These are phyloP conservation scores for Solanum hybrid DNA, from an alignment of 305 asterid genomes.

Conservation along the genomic window DNA sequence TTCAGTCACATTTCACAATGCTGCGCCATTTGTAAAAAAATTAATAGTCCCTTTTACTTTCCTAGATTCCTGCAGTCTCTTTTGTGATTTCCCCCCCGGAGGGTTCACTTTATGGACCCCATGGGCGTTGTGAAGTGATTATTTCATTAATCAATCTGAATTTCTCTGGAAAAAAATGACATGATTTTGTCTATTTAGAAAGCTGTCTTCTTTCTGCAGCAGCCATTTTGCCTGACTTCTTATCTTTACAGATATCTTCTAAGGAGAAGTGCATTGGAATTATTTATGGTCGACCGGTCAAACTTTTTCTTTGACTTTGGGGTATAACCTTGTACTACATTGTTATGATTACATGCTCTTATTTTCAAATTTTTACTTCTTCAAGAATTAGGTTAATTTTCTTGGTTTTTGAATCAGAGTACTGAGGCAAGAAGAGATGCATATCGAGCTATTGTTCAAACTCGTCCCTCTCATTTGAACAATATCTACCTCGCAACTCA, in stretches of 20 bases:
- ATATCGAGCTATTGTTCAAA: conserved; percentile 96
- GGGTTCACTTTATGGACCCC: background rate
- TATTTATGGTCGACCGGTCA: conserved; percentile 96
- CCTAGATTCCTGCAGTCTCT: background rate
- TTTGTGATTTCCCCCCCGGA: background rate
- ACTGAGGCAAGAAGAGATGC: conserved; percentile 78
- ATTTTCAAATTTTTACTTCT: conserved; percentile 11
- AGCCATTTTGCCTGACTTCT: background rate
- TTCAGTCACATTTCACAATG: background rate
- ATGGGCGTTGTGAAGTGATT: background rate
- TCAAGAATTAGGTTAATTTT: conserved; percentile 10
- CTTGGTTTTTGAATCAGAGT: conserved; percentile 40
- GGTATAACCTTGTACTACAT: conserved; percentile 37
- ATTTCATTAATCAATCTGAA: background rate
- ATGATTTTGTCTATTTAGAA: background rate
- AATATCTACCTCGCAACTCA: conserved; percentile 96
- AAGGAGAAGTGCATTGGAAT: conserved; percentile 96
- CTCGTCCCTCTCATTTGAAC: conserved; percentile 93
- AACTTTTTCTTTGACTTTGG: conserved; percentile 98
- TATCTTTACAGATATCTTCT: conserved; percentile 69
- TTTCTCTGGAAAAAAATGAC: background rate
- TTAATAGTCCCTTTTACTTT: background rate
- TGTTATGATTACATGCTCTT: conserved; percentile 12
- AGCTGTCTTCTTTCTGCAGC: background rate
- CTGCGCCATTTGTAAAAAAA: background rate